A percentile compares a stretch with the other conserved stretches of the same genome.
These are phyloP conservation scores for Microbotryum lychnidis-dioicae DNA, from an alignment of 1,284 basidiomycete species.

Conservation along the genomic window DNA sequence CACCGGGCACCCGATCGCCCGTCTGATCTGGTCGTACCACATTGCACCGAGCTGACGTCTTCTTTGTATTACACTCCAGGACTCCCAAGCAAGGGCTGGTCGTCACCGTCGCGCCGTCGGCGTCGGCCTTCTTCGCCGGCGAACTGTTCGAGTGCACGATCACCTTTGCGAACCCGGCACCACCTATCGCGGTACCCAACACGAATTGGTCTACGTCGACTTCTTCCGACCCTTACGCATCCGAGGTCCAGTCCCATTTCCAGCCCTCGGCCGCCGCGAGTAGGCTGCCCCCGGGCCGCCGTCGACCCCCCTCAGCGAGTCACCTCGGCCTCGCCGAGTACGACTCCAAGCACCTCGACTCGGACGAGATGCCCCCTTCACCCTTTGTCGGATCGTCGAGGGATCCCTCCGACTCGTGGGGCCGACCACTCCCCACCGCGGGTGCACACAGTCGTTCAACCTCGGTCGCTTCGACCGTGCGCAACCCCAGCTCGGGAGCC, in stretches of 20 bases:
- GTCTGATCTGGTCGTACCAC: no score
- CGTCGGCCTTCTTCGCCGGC: constrained; percentile 86
- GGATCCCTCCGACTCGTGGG: no score
- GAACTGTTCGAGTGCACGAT: constrained; percentile 76
- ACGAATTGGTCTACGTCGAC: constrained; percentile 60
- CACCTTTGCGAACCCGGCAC: constrained; percentile 68
- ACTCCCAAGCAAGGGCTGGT: constrained; percentile 22
- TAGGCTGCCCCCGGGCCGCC: constrained; percentile 1
- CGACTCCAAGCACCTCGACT: constrained; percentile 8
- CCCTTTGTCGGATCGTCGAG: constrained; percentile 5
- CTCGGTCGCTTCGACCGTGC: no score
- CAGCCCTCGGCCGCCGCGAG: not conserved
- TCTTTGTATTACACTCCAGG: not conserved
- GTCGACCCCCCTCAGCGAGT: constrained; percentile 14
- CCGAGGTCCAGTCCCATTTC: constrained; percentile 6
- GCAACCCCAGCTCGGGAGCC: no score
- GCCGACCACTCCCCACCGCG: no score
- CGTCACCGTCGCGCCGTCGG: constrained; percentile 55
- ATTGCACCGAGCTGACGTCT: no score
- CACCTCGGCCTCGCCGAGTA: constrained; percentile 27
- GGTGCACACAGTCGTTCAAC: no score
- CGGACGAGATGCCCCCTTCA: constrained; percentile 12
- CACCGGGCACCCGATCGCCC: no score
- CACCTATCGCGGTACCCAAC: constrained; percentile 41
- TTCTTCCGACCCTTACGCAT: constrained; percentile 56